A percentile compares a stretch with the other conserved stretches of the same genome.
Conservation (phyloP, 164 flowering plant genomes). For the Kalanchoe fedtschenkoi region DNA sequence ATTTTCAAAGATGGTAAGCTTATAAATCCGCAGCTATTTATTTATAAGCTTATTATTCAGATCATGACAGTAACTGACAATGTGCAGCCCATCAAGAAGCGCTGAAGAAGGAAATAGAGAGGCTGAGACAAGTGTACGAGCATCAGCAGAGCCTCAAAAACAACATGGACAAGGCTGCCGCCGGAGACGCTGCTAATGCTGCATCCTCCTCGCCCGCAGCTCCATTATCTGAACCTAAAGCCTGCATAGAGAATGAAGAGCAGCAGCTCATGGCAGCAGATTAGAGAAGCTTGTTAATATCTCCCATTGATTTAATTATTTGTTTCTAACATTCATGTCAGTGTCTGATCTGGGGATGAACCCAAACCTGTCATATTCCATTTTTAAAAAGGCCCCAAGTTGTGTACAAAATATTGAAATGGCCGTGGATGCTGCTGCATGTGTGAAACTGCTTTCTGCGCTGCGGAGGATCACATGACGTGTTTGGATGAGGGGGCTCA, state of each 20-base stretch:
- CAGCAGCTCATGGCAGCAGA: background rate
- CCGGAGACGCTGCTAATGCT: background rate
- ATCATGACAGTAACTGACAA: background rate
- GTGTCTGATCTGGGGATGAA: background rate
- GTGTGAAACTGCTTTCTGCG: background rate
- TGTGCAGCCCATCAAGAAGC: conserved; percentile 89
- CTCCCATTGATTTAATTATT: background rate
- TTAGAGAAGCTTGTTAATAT: background rate
- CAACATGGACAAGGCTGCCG: background rate
- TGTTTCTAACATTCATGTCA: background rate
- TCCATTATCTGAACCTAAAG: background rate
- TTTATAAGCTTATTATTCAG: background rate
- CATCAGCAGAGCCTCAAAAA: conserved; percentile 43
- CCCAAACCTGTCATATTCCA: background rate
- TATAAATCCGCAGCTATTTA: background rate
- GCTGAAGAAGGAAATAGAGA: conserved; percentile 73
- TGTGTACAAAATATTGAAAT: background rate
- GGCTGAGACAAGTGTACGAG: conserved; percentile 66
- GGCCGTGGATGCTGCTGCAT: background rate
- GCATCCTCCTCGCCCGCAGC: background rate
- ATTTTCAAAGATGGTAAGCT: conserved; percentile 71
- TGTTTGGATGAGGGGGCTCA: background rate
- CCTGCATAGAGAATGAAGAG: background rate
- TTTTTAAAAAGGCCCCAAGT: background rate
- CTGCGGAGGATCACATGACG: background rate